Percentiles rank a stretch among this genome's conserved stretches.
Conservation (phyloP, 2,329 filamentous ascomycete genomes). For the Aspergillus tubingensis region DNA sequence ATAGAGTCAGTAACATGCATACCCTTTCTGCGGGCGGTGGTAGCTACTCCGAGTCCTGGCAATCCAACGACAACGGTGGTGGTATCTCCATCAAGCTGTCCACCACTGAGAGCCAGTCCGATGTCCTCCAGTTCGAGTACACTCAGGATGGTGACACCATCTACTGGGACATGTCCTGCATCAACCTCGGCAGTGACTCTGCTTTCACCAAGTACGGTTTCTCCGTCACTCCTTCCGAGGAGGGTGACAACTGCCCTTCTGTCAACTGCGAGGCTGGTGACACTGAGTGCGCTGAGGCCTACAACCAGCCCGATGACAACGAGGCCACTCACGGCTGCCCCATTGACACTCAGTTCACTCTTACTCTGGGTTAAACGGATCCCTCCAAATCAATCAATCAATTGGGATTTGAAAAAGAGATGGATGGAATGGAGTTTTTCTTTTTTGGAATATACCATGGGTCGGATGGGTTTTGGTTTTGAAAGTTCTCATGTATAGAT, state of each 20-base stretch:
- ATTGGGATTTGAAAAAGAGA: neutral
- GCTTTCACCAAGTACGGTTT: conserved; percentile 39
- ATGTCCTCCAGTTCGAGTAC: conserved; percentile 48
- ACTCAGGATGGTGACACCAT: conserved; percentile 33
- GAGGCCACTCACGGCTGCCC: conserved; percentile 46
- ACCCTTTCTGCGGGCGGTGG: conserved; percentile 37
- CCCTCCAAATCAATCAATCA: too few relatives aligned
- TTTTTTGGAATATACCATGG: neutral
- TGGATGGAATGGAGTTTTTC: neutral
- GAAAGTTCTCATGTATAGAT: neutral
- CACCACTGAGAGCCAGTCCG: conserved; percentile 29
- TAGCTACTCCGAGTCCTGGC: conserved; percentile 38
- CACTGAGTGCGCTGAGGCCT: conserved; percentile 38
- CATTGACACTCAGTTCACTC: conserved; percentile 33
- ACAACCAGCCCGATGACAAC: conserved; percentile 44
- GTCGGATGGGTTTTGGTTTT: neutral
- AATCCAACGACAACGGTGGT: conserved; percentile 40
- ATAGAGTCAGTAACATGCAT: conserved; percentile 37
- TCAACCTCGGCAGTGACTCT: conserved; percentile 33
- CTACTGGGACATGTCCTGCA: conserved; percentile 42
- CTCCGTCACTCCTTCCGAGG: conserved; percentile 33
- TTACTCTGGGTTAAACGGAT: conserved; percentile 32
- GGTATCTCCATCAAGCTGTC: conserved; percentile 48
- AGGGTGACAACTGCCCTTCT: conserved; percentile 31
- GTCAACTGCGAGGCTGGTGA: conserved; percentile 42